Evolutionary conservation across 2,329 filamentous ascomycete species (phyloP).

Genomic region (Elsinoe ampelina): DNA sequence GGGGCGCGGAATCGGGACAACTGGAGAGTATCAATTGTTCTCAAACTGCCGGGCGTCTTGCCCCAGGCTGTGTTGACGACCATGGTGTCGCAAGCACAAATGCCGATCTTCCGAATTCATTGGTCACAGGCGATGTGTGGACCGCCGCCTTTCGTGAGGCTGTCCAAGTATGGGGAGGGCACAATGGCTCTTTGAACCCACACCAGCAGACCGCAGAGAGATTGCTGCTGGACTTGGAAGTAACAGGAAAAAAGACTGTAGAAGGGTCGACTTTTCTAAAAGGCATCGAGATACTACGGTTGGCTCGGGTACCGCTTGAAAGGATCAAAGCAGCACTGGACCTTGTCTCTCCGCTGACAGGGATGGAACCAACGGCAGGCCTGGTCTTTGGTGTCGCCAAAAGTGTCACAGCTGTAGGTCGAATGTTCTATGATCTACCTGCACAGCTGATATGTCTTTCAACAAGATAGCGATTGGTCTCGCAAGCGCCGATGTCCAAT

Average conservation of each 20-base stretch:
- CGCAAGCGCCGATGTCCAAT: neutral
- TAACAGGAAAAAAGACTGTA: neutral
- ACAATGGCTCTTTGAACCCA: too few relatives aligned
- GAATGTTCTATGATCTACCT: neutral
- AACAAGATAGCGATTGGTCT: conserved; percentile 3
- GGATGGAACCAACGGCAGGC: neutral
- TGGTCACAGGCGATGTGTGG: neutral
- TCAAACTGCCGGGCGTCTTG: too few relatives aligned
- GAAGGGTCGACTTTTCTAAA: neutral
- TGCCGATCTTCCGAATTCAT: too few relatives aligned
- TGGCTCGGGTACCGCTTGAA: neutral
- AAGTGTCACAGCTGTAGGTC: conserved; percentile 1
- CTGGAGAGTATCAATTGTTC: too few relatives aligned
- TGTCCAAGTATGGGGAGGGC: neutral
- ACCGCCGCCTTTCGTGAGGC: neutral
- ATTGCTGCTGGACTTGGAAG: neutral
- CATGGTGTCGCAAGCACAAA: too few relatives aligned
- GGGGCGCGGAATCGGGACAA: too few relatives aligned
- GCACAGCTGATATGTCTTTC: neutral
- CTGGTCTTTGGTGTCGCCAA: neutral
- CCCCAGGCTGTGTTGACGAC: too few relatives aligned
- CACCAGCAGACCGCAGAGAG: neutral
- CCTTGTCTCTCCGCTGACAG: neutral
- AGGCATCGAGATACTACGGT: neutral
- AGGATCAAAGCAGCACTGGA: neutral